Conservation (phyloP, 331 rosid genomes). For the Pyrus hybrid region DNA sequence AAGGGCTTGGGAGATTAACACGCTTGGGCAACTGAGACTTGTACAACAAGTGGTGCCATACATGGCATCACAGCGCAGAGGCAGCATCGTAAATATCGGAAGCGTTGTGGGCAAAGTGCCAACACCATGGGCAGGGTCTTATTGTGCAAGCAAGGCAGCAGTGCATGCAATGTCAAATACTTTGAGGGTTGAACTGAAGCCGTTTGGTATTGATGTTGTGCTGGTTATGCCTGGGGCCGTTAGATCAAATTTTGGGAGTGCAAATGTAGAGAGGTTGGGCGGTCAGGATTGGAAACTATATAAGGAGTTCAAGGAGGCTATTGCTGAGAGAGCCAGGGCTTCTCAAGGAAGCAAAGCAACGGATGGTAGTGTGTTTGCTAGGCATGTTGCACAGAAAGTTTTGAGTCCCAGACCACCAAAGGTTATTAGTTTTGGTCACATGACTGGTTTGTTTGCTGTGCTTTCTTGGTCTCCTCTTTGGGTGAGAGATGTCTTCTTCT, state of each 20-base stretch:
- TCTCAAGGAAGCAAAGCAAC: constrained; percentile 61
- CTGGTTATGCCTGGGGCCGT: constrained; percentile 67
- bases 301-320: constrained; percentile 42
- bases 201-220: constrained; percentile 67
- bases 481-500: constrained; percentile 54
- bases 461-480: constrained; percentile 74
- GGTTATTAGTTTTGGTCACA: constrained; percentile 59
- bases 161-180: constrained; percentile 63
- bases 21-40: constrained; percentile 59
- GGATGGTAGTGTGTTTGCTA: constrained; percentile 55
- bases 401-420: constrained; percentile 48
- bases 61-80: constrained; percentile 48
- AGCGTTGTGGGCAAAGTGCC: constrained; percentile 57
- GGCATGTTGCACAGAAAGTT: constrained; percentile 51
- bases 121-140: constrained; percentile 85
- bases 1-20: constrained; percentile 68
- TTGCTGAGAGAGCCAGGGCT: constrained; percentile 58
- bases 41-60: constrained; percentile 74
- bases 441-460: constrained; percentile 54
- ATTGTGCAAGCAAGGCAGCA: constrained; percentile 61
- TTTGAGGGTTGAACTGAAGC: constrained; percentile 54
- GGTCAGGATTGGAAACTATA: constrained; percentile 60
- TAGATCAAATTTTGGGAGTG: constrained; percentile 55
- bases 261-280: constrained; percentile 33
- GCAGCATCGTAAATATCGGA: constrained; percentile 62